Percentiles rank a stretch among this genome's conserved stretches.
phyloP scores from a whole-genome alignment of 2,329 filamentous ascomycete species.

The Fusarium foetens region DNA sequence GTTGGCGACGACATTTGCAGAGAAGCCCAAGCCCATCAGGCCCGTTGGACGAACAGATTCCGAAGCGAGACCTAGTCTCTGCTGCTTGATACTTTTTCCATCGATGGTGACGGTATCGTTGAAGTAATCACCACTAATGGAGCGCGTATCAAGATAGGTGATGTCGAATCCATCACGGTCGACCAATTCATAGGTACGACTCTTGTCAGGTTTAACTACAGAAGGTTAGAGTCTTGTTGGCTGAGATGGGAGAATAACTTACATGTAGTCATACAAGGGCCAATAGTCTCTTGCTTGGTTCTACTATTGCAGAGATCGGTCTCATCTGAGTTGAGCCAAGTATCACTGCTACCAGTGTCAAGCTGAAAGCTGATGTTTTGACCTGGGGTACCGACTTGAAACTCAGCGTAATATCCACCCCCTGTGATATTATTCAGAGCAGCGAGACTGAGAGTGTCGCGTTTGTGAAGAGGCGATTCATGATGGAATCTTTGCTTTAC shows the following conservation, averaged over 20 bases:
- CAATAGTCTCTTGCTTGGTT: conserved; percentile 49
- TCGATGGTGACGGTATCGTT: conserved; percentile 65
- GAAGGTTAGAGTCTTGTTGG: neutral
- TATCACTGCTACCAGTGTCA: conserved; percentile 72
- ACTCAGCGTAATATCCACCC: conserved; percentile 66
- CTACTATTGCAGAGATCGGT: conserved; percentile 67
- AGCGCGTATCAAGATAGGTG: conserved; percentile 67
- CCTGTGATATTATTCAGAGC: conserved; percentile 64
- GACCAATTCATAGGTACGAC: conserved; percentile 60
- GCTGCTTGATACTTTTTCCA: conserved; percentile 56
- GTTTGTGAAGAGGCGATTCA: conserved; percentile 33
- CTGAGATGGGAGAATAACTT: conserved; percentile 29
- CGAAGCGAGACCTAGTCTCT: conserved; percentile 66
- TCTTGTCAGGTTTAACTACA: conserved; percentile 54
- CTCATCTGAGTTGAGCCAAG: conserved; percentile 67
- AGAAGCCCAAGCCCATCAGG: conserved; percentile 69
- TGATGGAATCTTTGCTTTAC: conserved; percentile 24
- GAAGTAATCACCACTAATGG: conserved; percentile 67
- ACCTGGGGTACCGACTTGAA: conserved; percentile 67
- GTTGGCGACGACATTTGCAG: conserved; percentile 59
- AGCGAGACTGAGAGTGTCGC: conserved; percentile 48
- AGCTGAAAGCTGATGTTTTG: conserved; percentile 66
- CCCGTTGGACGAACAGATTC: conserved; percentile 62
- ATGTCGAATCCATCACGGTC: conserved; percentile 64
- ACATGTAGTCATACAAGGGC: conserved; percentile 52